Conservation (phyloP, 257 asterid species). For the Ligustrum vulgare region DNA sequence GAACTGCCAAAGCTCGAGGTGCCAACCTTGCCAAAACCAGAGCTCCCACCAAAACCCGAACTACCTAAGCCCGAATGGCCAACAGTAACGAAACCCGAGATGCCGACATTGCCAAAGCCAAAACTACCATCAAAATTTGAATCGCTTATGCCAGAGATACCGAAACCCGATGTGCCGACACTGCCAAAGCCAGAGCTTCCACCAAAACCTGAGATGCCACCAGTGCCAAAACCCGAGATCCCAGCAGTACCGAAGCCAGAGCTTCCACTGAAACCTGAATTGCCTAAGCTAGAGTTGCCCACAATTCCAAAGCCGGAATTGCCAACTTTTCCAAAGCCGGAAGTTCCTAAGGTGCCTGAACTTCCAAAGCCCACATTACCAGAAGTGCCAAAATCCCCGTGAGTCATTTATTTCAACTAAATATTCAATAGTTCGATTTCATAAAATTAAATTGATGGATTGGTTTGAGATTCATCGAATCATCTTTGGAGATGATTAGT, state of each 20-base stretch:
- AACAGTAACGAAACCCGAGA: not conserved
- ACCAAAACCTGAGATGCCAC: not conserved
- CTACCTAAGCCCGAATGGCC: too few relatives aligned
- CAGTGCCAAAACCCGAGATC: not conserved
- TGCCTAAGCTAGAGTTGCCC: slow-evolving; percentile 25
- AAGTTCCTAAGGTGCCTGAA: not conserved
- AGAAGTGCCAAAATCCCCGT: not conserved
- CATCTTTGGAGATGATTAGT: not conserved
- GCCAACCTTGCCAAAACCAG: not conserved
- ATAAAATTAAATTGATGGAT: too few relatives aligned
- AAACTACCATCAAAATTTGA: not conserved
- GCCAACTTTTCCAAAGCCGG: slow-evolving; percentile 24
- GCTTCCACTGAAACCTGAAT: not conserved
- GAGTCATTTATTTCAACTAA: not conserved
- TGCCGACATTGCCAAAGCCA: not conserved
- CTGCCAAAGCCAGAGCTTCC: not conserved
- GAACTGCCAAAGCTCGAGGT: not conserved
- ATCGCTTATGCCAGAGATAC: slow-evolving; percentile 1
- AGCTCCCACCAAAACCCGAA: not conserved
- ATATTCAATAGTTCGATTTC: too few relatives aligned
- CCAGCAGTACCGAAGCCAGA: not conserved
- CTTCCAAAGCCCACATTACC: not conserved
- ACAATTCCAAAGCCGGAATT: slow-evolving; percentile 22
- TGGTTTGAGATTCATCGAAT: too few relatives aligned
- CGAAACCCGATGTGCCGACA: not conserved